Evolutionary conservation across 352 stramenopile genomes (phyloP), one percentile per base, ranked within the genome.

Genomic region (Globisporangium nunn): DNA sequence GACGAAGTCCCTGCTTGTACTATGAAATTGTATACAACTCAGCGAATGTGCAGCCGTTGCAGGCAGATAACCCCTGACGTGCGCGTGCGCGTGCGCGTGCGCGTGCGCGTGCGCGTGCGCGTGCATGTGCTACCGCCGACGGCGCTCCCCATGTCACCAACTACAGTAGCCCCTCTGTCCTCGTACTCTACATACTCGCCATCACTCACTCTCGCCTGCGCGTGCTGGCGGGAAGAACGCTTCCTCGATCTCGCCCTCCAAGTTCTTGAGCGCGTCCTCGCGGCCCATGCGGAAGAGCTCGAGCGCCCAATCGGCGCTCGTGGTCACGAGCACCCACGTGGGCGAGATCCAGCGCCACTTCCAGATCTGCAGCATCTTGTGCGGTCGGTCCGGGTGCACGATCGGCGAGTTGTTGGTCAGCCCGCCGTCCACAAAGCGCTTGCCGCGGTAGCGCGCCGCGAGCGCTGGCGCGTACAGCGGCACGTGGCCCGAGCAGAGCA

Each of bases 341-440:
- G 82, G 82, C 40, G 66, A 71, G 66, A 93, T 78, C 74, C 80
- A 87, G 52, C 82, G 78, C 82, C 82, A 91, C 51, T 89, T 87
- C 72, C 78, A 85, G 69, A 93, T 86, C 64, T 93, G 80, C 53
- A 93, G 85, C 55, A 91, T 78, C 56, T 88, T 87, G 62, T 87
- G 71, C 15, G 80, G 70, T 29, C 62, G 58, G 8, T 86, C 64
- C 1, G 71, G 79, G 54, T 83, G 70, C 51, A 68, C 68, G 23
- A 91, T 63, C 39, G 80, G 82, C 51, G 69, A 59, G 58, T 93
- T 88, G 68, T 83, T 91, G 31, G 56, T 88, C 64, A 93, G 63
- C 4, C 78, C 78, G 58, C 80, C 82, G 59, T 93, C 80, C 41
- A 91, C 75, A 50, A 81, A 89, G 45, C 64, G 72, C 58, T 88